Conservation (phyloP, 345 rosid genomes). For the Linum usitatissimum region DNA sequence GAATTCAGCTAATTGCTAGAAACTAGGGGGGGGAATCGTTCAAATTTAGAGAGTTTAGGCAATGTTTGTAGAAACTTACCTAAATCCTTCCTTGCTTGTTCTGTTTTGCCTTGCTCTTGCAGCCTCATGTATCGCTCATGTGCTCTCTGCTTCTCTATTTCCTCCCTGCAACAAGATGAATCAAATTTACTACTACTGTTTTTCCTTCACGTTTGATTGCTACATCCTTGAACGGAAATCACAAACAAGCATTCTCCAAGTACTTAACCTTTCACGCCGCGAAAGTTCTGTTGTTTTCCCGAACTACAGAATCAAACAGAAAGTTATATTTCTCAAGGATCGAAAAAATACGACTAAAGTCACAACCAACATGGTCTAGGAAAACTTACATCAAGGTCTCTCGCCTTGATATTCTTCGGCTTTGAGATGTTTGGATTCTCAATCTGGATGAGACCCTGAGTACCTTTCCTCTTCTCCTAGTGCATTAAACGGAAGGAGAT, state of each 20-base stretch:
- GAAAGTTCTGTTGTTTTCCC: constrained; percentile 84
- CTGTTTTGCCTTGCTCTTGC: constrained; percentile 98
- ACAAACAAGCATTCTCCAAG: background rate
- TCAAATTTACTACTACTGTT: background rate
- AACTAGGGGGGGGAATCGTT: too few species aligned
- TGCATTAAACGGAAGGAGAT: background rate
- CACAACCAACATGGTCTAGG: background rate
- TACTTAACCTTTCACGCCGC: constrained; percentile 87
- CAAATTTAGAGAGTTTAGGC: too few species aligned
- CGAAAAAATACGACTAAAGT: background rate
- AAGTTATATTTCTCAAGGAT: background rate
- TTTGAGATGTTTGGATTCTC: constrained; percentile 77
- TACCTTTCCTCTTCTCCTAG: constrained; percentile 68
- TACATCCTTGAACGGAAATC: background rate
- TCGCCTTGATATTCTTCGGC: constrained; percentile 61
- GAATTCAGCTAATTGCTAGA: too few species aligned
- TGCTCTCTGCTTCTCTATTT: constrained; percentile 87
- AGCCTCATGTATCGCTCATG: constrained; percentile 96
- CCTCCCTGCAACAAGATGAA: constrained; percentile 46
- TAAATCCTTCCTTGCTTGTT: constrained; percentile 86
- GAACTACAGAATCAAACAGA: constrained; percentile 26
- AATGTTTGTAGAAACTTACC: constrained; percentile 28
- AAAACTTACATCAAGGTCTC: constrained; percentile 59
- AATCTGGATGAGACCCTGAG: constrained; percentile 65
- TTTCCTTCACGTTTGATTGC: background rate